Conservation (phyloP, 1,284 basidiomycete genomes). For the Melanopsichium pennsylvanicum region DNA sequence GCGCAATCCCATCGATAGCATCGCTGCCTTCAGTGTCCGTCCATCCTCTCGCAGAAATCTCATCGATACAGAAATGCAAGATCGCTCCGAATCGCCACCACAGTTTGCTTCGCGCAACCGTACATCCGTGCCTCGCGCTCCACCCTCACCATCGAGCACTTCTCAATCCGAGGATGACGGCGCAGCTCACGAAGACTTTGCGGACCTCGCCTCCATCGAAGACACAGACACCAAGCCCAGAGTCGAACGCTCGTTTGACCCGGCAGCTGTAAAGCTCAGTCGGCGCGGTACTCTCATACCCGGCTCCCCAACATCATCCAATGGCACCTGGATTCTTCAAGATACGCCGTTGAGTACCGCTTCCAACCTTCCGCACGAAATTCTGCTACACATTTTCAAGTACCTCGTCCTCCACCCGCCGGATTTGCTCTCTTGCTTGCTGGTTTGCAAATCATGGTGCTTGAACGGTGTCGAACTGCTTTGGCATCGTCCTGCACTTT, state of each 20-base stretch:
- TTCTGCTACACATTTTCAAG: constrained; percentile 90
- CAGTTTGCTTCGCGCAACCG: constrained; percentile 12
- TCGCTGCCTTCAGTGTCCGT: constrained; percentile 8
- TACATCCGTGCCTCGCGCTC: constrained; percentile 43
- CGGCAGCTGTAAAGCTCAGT: constrained; percentile 28
- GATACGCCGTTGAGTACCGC: constrained; percentile 27
- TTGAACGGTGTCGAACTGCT: constrained; percentile 92
- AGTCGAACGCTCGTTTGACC: constrained; percentile 22
- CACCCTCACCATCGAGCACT: constrained; percentile 57
- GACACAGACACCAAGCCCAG: constrained; percentile 16
- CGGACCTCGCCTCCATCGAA: constrained; percentile 43
- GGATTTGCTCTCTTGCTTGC: constrained; percentile 70
- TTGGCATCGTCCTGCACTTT: constrained; percentile 89
- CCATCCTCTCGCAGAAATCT: constrained; percentile 12
- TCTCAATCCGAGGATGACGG: constrained; percentile 60
- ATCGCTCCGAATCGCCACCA: constrained; percentile 35
- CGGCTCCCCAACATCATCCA: constrained; percentile 38
- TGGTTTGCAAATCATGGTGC: constrained; percentile 92
- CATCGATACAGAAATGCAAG: constrained; percentile 35
- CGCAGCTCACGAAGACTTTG: constrained; percentile 44
- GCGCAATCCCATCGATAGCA: not conserved
- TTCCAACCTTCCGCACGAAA: constrained; percentile 78
- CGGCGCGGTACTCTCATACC: constrained; percentile 41
- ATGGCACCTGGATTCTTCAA: constrained; percentile 38
- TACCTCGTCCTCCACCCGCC: constrained; percentile 79